phyloP scores from a whole-genome alignment of 1,284 basidiomycete species.

The Trichosporon sp. region DNA sequence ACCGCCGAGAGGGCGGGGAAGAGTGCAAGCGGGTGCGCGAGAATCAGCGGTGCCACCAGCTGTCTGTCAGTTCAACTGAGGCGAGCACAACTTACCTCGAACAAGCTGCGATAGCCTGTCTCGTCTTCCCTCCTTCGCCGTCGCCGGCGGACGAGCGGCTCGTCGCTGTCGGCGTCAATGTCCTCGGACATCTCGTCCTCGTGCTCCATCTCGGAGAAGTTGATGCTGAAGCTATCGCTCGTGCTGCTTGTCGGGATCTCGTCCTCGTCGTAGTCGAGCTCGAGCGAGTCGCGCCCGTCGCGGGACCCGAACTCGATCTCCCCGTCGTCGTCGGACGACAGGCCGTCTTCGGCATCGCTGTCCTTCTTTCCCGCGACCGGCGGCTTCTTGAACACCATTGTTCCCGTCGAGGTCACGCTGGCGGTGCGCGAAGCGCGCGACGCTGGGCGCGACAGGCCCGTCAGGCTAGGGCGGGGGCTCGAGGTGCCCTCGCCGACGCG shows the following conservation, averaged over 20 bases:
- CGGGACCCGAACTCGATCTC: not conserved
- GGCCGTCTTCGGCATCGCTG: not conserved
- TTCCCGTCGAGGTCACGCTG: not conserved
- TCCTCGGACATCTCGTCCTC: constrained; percentile 6
- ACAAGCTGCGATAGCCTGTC: constrained; percentile 13
- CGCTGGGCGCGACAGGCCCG: not conserved
- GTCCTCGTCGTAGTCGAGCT: constrained; percentile 14
- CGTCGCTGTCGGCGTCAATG: constrained; percentile 3
- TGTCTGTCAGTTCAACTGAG: constrained; percentile 12
- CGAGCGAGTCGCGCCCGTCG: not conserved
- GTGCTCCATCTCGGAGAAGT: constrained; percentile 7
- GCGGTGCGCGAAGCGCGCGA: not conserved
- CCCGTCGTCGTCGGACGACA: constrained; percentile 1
- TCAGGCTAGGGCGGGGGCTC: not conserved
- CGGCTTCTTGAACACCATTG: not conserved
- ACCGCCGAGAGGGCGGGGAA: constrained; percentile 43
- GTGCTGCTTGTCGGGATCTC: constrained; percentile 1
- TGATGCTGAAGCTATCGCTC: constrained; percentile 1
- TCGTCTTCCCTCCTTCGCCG: constrained; percentile 14
- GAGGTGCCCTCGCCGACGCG: constrained; percentile 53
- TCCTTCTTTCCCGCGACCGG: not conserved
- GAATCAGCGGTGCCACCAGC: constrained; percentile 45
- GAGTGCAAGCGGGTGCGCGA: constrained; percentile 47
- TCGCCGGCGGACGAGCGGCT: constrained; percentile 17
- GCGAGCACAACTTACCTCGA: constrained; percentile 9